Conservation (phyloP, 768 basidiomycete genomes). For the Hericium alpestre region DNA sequence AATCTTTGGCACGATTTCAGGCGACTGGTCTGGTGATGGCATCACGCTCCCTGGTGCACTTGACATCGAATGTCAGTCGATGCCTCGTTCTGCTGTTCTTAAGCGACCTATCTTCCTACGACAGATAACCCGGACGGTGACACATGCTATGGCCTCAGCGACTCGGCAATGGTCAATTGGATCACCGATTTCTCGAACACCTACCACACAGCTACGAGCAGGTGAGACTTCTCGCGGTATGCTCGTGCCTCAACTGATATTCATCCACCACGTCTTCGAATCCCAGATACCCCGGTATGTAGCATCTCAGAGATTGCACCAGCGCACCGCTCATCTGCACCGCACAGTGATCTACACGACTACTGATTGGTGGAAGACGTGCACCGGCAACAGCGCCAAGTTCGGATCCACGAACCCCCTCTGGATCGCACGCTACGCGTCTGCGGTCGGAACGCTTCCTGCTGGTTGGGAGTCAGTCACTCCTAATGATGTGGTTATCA, state of each 20-base stretch:
- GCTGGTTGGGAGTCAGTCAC: constrained; percentile 43
- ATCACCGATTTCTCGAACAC: constrained; percentile 52
- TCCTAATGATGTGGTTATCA: no score
- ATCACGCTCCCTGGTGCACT: constrained; percentile 55
- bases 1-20: constrained; percentile 14
- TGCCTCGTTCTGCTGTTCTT: neutral
- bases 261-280: neutral
- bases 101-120: neutral
- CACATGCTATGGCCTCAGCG: constrained; percentile 43
- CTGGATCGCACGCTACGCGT: constrained; percentile 49
- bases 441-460: constrained; percentile 41
- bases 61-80: constrained; percentile 46
- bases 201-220: constrained; percentile 36
- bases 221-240: constrained; percentile 22
- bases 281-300: constrained; percentile 31
- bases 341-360: constrained; percentile 48
- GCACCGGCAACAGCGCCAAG: constrained; percentile 46
- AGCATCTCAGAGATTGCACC: neutral
- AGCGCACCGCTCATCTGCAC: neutral
- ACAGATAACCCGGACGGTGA: constrained; percentile 42
- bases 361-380: constrained; percentile 58
- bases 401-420: constrained; percentile 45
- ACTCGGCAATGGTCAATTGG: constrained; percentile 53
- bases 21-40: constrained; percentile 45
- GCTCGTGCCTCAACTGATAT: no score